Conservation (phyloP, 495 filamentous ascomycete genomes). For the Aspergillus indologenus region DNA sequence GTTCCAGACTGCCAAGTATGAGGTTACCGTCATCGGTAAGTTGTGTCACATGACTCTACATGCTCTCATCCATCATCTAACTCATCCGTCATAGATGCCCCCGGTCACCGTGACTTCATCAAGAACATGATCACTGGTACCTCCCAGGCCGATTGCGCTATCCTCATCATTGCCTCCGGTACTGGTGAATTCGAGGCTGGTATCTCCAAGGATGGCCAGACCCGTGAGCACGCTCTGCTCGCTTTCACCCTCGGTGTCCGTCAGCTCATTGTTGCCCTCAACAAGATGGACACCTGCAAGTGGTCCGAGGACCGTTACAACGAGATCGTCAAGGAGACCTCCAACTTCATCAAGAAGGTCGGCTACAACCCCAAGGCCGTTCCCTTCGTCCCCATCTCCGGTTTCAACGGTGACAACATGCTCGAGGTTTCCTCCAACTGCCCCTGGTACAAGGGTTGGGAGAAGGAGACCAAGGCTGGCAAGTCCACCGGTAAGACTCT, state of each 20-base stretch:
- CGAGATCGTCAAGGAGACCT: slow-evolving; percentile 99
- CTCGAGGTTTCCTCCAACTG: slow-evolving; percentile 87
- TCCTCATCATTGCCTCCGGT: slow-evolving; percentile 99
- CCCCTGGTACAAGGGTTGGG: slow-evolving; percentile 99
- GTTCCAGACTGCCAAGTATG: slow-evolving; percentile 99
- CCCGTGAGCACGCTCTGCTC: slow-evolving; percentile 99
- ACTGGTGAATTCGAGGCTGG: slow-evolving; percentile 99
- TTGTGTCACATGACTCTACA: slow-evolving; percentile 13
- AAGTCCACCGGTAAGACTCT: slow-evolving; percentile 95
- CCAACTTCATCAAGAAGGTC: slow-evolving; percentile 99
- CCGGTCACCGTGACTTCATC: slow-evolving; percentile 99
- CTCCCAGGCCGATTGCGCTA: slow-evolving; percentile 98
- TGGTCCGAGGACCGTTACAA: slow-evolving; percentile 95
- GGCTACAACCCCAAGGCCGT: slow-evolving; percentile 99
- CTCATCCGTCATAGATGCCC: slow-evolving; percentile 68
- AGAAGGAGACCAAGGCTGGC: slow-evolving; percentile 95
- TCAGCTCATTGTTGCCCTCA: slow-evolving; percentile 99
- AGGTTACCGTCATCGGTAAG: slow-evolving; percentile 97
- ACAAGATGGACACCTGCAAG: slow-evolving; percentile 99
- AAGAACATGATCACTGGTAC: slow-evolving; percentile 99
- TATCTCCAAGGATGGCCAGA: slow-evolving; percentile 99
- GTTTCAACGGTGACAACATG: slow-evolving; percentile 99
- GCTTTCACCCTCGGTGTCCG: slow-evolving; percentile 99
- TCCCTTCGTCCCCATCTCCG: slow-evolving; percentile 99
- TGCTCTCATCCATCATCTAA: slow-evolving; percentile 17